These are phyloP conservation scores for Drosera spatulata DNA, from an alignment of 179 eudicot genomes.

Conservation along the genomic window DNA sequence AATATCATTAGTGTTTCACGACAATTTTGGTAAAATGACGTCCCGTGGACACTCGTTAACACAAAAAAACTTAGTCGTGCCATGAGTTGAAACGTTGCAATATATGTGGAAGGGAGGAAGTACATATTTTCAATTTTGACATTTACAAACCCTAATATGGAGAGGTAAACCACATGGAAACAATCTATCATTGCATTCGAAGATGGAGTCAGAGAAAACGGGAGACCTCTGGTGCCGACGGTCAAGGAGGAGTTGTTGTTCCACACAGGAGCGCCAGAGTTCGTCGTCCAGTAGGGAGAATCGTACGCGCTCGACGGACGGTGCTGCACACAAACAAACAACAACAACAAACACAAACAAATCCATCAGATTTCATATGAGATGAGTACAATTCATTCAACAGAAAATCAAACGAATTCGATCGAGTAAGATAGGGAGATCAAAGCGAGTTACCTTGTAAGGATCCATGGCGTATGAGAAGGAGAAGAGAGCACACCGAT, in stretches of 20 bases:
- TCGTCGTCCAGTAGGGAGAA: slow-evolving; percentile 69
- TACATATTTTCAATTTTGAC: too few species aligned
- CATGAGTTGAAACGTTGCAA: too few species aligned
- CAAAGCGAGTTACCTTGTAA: slow-evolving; percentile 27
- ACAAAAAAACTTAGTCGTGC: too few species aligned
- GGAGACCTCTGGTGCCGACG: slow-evolving; percentile 75
- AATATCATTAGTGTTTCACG: too few species aligned
- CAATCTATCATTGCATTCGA: background rate
- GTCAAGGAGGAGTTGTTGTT: slow-evolving; percentile 83
- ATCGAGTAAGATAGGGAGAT: background rate
- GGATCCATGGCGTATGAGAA: slow-evolving; percentile 46
- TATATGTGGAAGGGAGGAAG: too few species aligned
- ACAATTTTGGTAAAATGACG: too few species aligned
- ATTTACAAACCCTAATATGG: background rate
- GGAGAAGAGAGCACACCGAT: slow-evolving; percentile 1
- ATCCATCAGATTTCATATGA: background rate
- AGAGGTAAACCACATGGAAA: background rate
- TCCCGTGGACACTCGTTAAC: too few species aligned
- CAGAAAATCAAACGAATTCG: background rate
- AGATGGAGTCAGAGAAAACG: background rate
- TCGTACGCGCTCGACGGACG: slow-evolving; percentile 78
- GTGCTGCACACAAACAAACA: slow-evolving; percentile 34
- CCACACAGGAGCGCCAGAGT: slow-evolving; percentile 89
- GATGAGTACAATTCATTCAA: slow-evolving; percentile 1
- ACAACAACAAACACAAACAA: background rate